These are phyloP conservation scores for Teunomyces panamensis DNA, from an alignment of 805 yeast species.

Conservation along the genomic window DNA sequence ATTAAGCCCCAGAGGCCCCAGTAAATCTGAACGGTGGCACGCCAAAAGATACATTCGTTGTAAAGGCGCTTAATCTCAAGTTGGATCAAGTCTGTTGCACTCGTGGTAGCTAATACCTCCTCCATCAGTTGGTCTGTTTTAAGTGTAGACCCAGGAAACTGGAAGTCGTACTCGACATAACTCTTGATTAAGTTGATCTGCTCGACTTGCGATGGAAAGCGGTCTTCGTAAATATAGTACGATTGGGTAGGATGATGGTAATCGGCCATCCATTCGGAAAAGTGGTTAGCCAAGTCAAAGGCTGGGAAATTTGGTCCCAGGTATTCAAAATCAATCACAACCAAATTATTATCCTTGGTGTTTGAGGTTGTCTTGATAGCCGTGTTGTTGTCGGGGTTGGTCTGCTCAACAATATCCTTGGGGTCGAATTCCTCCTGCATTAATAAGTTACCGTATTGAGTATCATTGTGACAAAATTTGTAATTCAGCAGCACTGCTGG, in stretches of 20 bases:
- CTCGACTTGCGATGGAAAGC: constrained; percentile 68
- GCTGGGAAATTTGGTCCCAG: constrained; percentile 90
- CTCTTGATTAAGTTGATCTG: constrained; percentile 69
- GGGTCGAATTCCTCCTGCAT: constrained; percentile 57
- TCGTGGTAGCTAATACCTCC: constrained; percentile 7
- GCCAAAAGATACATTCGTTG: constrained; percentile 71
- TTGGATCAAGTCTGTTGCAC: constrained; percentile 28
- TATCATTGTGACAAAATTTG: constrained; percentile 92
- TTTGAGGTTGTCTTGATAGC: constrained; percentile 26
- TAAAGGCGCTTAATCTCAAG: constrained; percentile 50
- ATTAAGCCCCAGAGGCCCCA: constrained; percentile 95
- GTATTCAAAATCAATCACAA: constrained; percentile 95
- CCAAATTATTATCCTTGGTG: constrained; percentile 52
- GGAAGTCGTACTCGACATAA: constrained; percentile 65
- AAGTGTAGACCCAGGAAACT: constrained; percentile 32
- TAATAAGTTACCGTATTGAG: constrained; percentile 92
- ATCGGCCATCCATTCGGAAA: constrained; percentile 96
- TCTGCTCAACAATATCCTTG: constrained; percentile 27
- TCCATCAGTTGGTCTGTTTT: constrained; percentile 7
- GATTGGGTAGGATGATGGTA: constrained; percentile 60
- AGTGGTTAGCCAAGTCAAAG: constrained; percentile 88
- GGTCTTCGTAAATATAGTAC: constrained; percentile 51
- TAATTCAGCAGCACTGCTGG: constrained; percentile 45
- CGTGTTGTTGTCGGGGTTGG: not conserved
- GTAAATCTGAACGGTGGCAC: constrained; percentile 70